These are phyloP conservation scores for Schizonepeta tenuifolia DNA, from an alignment of 257 asterid genomes.

Conservation along the genomic window DNA sequence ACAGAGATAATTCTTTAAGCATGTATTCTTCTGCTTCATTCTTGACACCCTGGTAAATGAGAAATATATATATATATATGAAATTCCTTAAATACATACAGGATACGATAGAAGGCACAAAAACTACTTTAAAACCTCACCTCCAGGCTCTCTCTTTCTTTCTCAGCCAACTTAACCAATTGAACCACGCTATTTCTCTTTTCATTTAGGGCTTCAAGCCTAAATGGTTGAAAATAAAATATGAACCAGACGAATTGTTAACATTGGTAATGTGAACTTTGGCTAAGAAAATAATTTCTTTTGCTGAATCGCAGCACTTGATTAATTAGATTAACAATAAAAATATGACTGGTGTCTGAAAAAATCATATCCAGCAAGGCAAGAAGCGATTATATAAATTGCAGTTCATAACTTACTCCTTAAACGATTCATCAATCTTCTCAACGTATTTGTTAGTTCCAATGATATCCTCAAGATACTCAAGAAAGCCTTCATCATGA, in stretches of 20 bases:
- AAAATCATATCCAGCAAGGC: conserved; percentile 2
- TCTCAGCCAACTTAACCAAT: conserved; percentile 96
- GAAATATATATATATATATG: conserved; percentile 13
- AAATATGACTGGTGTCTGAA: conserved; percentile 4
- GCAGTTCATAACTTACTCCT: conserved; percentile 72
- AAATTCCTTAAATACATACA: background rate
- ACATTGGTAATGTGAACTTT: background rate
- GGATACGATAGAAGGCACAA: conserved; percentile 22
- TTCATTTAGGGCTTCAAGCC: conserved; percentile 87
- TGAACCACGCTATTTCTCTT: conserved; percentile 92
- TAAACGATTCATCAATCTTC: conserved; percentile 88
- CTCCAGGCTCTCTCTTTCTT: conserved; percentile 96
- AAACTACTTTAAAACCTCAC: conserved; percentile 40
- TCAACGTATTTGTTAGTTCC: conserved; percentile 96
- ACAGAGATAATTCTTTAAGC: conserved; percentile 82
- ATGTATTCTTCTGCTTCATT: conserved; percentile 95
- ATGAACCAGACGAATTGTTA: conserved; percentile 8
- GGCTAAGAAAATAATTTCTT: conserved; percentile 17
- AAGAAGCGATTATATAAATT: conserved; percentile 14
- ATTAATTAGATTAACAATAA: background rate
- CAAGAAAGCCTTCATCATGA: conserved; percentile 98
- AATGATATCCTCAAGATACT: conserved; percentile 96
- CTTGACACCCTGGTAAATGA: conserved; percentile 68
- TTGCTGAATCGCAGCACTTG: background rate
- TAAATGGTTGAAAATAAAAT: conserved; percentile 29